Evolutionary conservation across 768 basidiomycete species (phyloP).

Genomic region (Inosperma sp.): DNA sequence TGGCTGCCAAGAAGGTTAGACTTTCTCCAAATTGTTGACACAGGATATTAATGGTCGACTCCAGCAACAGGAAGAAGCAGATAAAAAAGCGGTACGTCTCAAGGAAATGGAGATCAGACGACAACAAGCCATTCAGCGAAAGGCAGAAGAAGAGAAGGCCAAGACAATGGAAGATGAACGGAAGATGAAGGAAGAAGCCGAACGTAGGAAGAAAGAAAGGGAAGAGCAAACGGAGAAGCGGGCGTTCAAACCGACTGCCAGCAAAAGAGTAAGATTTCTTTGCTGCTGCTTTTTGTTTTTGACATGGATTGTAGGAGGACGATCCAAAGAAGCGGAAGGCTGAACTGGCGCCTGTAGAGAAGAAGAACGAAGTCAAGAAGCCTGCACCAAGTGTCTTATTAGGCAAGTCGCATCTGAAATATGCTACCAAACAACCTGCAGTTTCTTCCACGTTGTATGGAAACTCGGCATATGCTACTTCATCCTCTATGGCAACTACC

Average conservation of each 20-base stretch:
- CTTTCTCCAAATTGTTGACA: not conserved
- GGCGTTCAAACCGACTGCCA: constrained; percentile 42
- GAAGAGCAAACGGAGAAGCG: constrained; percentile 74
- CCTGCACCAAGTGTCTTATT: constrained; percentile 30
- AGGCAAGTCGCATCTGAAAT: constrained; percentile 52
- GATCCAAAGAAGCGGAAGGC: constrained; percentile 73
- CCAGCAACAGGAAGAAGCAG: constrained; percentile 86
- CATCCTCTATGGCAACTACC: constrained; percentile 29
- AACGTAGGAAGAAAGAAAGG: constrained; percentile 76
- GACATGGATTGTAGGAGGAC: constrained; percentile 47
- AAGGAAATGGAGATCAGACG: constrained; percentile 83
- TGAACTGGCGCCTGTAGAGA: constrained; percentile 39
- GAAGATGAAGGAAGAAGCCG: constrained; percentile 67
- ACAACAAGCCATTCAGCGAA: constrained; percentile 64
- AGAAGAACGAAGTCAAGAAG: constrained; percentile 59
- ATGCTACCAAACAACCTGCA: constrained; percentile 36
- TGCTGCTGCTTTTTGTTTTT: constrained; percentile 3
- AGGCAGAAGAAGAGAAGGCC: constrained; percentile 72
- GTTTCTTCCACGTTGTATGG: constrained; percentile 30
- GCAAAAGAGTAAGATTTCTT: constrained; percentile 52
- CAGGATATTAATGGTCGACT: constrained; percentile 9
- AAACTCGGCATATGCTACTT: constrained; percentile 13
- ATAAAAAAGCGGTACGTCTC: constrained; percentile 67
- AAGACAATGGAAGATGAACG: constrained; percentile 62
- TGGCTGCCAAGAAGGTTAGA: constrained; percentile 84